phyloP scores from a whole-genome alignment of 495 filamentous ascomycete genomes.

The Penicillium daleae region DNA sequence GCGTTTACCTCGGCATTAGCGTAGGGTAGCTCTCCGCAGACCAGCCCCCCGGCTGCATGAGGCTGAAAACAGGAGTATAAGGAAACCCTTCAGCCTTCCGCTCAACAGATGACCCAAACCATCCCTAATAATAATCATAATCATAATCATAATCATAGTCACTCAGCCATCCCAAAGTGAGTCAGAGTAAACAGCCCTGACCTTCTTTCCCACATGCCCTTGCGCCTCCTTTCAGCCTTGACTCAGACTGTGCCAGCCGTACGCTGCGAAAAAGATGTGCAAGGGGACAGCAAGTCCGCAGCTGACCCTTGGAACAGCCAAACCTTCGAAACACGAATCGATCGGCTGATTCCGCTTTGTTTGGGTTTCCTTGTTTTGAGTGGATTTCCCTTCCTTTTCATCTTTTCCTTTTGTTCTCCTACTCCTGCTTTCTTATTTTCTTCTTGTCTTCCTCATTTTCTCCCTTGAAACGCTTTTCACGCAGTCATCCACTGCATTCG shows the following conservation, averaged over 20 bases:
- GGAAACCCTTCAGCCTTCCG: not conserved
- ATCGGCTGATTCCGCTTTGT: constrained; percentile 10
- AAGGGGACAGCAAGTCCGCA: constrained; percentile 1
- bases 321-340: no score
- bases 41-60: not conserved
- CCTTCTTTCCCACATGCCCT: not conserved
- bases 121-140: no score
- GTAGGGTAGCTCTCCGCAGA: not conserved
- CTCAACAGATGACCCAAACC: not conserved
- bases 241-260: not conserved
- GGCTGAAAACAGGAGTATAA: constrained; percentile 9
- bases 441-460: not conserved
- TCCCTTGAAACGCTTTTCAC: no score
- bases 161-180: not conserved
- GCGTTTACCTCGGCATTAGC: not conserved
- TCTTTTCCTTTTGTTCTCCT: not conserved
- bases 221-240: not conserved
- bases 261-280: not conserved
- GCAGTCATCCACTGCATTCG: not conserved
- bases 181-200: not conserved
- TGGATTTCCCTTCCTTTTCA: not conserved
- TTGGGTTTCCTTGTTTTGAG: constrained; percentile 5
- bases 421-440: not conserved
- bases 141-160: not conserved
- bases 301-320: constrained; percentile 10